phyloP scores from a whole-genome alignment of 768 basidiomycete species.

The Hericium coralloides region DNA sequence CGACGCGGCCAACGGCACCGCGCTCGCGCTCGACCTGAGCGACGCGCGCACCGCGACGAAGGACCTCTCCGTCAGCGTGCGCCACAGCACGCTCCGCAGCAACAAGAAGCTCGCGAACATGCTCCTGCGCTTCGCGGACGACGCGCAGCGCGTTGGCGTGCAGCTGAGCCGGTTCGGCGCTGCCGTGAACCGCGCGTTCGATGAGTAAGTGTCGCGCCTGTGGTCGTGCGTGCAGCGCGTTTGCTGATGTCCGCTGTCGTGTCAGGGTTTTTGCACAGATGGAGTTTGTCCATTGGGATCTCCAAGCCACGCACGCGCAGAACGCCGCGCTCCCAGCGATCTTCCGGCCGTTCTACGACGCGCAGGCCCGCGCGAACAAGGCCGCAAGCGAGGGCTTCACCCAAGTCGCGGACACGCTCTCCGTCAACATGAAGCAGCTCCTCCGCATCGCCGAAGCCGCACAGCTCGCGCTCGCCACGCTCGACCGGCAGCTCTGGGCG shows the following conservation, averaged over 20 bases:
- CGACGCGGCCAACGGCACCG: conserved; percentile 47
- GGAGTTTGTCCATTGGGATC: conserved; percentile 44
- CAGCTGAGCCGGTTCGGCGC: conserved; percentile 55
- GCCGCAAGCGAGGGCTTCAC: conserved; percentile 47
- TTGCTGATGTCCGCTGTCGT: not conserved
- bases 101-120: conserved; percentile 44
- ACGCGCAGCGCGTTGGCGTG: conserved; percentile 51
- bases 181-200: conserved; percentile 63
- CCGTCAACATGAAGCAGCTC: conserved; percentile 41
- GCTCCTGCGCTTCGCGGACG: conserved; percentile 45
- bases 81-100: conserved; percentile 50
- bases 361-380: conserved; percentile 26
- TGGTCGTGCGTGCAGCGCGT: not conserved
- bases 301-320: conserved; percentile 29
- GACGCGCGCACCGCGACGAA: conserved; percentile 70
- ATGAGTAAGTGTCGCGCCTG: conserved; percentile 40
- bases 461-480: conserved; percentile 42
- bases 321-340: conserved; percentile 17
- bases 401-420: conserved; percentile 53
- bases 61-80: conserved; percentile 57
- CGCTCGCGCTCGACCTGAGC: conserved; percentile 58
- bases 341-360: conserved; percentile 25
- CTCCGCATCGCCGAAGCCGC: conserved; percentile 62
- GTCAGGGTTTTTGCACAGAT: not conserved
- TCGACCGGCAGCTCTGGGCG: conserved; percentile 51